Percentiles rank a stretch among this genome's conserved stretches.
Evolutionary conservation across 768 basidiomycete species (phyloP).

Genomic region (Tulasnella sp.): DNA sequence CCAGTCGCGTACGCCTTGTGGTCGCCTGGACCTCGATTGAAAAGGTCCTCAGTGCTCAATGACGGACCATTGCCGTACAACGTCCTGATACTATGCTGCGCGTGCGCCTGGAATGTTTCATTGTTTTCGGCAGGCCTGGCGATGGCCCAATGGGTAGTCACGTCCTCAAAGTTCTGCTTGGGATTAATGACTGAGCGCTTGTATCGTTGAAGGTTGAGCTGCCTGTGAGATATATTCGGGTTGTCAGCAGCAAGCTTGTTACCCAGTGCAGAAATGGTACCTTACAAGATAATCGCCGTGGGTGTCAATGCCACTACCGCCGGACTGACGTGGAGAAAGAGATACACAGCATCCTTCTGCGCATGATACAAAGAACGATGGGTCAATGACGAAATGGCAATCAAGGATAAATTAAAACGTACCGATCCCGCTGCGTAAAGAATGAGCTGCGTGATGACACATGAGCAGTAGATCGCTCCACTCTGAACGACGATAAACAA

Average conservation of each 20-base stretch:
- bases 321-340: neutral
- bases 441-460: neutral
- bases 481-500: neutral
- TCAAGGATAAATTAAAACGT: neutral
- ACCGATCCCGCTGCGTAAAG: neutral
- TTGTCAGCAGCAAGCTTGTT: neutral
- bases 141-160: too few relatives aligned
- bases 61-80: too few relatives aligned
- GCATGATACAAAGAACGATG: neutral
- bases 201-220: neutral
- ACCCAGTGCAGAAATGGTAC: neutral
- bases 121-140: too few relatives aligned
- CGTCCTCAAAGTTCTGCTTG: too few relatives aligned
- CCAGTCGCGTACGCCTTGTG: too few relatives aligned
- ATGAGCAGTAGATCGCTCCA: neutral
- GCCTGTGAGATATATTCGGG: neutral
- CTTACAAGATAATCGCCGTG: neutral
- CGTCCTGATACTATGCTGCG: too few relatives aligned
- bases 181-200: neutral
- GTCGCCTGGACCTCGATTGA: too few relatives aligned
- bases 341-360: neutral
- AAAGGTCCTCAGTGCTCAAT: too few relatives aligned
- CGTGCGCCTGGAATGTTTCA: too few relatives aligned
- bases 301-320: neutral
- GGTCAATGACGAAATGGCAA: neutral